Conservation (phyloP, 2,329 filamentous ascomycete species). For the Colletotrichum agaves region DNA sequence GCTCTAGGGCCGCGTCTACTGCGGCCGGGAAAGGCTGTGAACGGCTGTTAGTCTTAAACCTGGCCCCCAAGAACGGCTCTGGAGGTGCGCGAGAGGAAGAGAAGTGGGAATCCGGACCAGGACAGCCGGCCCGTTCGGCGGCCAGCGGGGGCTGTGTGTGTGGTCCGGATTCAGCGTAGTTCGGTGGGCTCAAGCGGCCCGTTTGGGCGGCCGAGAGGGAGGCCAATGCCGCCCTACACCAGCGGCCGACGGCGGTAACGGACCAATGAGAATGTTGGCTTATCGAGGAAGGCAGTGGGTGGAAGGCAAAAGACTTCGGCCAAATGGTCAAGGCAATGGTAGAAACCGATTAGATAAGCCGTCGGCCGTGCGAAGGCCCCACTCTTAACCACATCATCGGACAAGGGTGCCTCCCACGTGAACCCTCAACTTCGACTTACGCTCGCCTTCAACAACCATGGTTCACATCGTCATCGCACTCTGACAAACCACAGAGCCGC, state of each 20-base stretch:
- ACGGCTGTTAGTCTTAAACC: neutral
- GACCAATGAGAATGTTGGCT: constrained; percentile 12
- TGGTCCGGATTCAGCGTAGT: constrained; percentile 21
- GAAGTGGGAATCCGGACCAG: neutral
- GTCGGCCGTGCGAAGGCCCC: constrained; percentile 24
- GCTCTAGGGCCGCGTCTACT: constrained; percentile 5
- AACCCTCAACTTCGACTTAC: constrained; percentile 26
- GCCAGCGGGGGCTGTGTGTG: constrained; percentile 34
- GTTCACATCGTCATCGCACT: constrained; percentile 15
- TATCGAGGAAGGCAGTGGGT: constrained; percentile 3
- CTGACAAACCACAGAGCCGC: constrained; percentile 18
- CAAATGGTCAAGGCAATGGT: neutral
- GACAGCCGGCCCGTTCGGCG: constrained; percentile 33
- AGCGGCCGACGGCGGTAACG: neutral
- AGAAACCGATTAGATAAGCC: neutral
- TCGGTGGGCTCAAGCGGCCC: constrained; percentile 30
- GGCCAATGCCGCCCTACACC: neutral
- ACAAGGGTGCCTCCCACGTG: neutral
- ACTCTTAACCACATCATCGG: constrained; percentile 20
- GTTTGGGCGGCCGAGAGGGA: constrained; percentile 28
- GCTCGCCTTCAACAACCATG: neutral
- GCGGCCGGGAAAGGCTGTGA: constrained; percentile 33
- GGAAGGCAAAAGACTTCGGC: neutral
- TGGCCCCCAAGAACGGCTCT: neutral
- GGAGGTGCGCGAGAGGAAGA: neutral